Base-by-base conservation (phyloP, 2,329 filamentous ascomycete species). In the Emergomyces orientalis region DNA sequence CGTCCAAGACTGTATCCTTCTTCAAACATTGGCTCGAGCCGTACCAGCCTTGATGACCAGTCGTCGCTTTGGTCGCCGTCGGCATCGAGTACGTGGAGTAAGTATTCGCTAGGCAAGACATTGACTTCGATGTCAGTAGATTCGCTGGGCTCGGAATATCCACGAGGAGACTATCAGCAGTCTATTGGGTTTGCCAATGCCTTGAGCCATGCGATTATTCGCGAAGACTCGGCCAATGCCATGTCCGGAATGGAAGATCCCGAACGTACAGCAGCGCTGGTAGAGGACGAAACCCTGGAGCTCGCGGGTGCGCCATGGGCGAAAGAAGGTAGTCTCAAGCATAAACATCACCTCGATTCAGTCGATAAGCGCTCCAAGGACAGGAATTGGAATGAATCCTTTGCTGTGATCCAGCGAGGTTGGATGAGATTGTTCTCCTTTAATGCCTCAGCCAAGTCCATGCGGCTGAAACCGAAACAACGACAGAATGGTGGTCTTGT, bases 171-270 rank as follows among this genome's bases (percentile, higher is more conserved):
- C 70, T 97, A 93, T 74, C 91, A 97, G 75, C 92, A 96, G 76
- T 95, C 91, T 0, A 96, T 99, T 71, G 94, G 94, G 0, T 99
- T 99, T 72, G 94, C 94, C 62, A 97, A 96, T 73, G 94, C 94
- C 3, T 82, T 99, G 13, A 96, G 91, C 69, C 93, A 97, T 73
- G 93, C 93, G 43, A 99, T 97, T 67, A 96, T 96, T 67, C 89
- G 94, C 4, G 93, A 97, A 70, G 82, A 83, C 68, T 76, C 84
- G 19, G 82, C 82, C 13, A 81, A 80, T 51, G 77, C 80, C 1
- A 76, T 79, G 68, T 77, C 67, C 76, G 71, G 80, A 79, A 68
- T 79, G 66, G 87, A 88, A 68, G 86, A 87, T 37, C 84, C 85
- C 54, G 76, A 85, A 41, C 81, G 81, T 57, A 79, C 79, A 1